Percentiles rank a stretch among this genome's conserved stretches.
Conservation (phyloP, 225 moss, liverwort and hornwort genomes). For the Neckera pumila region DNA sequence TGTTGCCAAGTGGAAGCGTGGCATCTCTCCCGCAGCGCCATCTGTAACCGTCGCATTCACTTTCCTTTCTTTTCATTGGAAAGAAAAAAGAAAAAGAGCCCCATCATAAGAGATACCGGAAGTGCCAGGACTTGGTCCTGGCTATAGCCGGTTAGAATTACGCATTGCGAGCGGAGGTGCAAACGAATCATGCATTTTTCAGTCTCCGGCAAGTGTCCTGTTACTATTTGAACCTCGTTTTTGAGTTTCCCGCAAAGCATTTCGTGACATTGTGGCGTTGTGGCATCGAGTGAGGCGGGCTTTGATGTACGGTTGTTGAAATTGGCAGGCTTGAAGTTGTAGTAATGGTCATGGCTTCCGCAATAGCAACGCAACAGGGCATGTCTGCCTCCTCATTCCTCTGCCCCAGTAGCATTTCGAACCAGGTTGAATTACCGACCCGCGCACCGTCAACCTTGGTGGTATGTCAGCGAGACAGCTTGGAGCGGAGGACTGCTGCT, state of each 20-base stretch:
- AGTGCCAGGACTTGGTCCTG: neutral
- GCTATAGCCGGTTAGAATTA: neutral
- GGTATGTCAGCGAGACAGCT: slow-evolving; percentile 10
- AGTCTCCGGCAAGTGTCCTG: neutral
- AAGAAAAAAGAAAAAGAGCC: neutral
- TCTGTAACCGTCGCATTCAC: neutral
- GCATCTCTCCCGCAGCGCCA: neutral
- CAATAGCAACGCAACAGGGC: slow-evolving; percentile 8
- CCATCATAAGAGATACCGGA: neutral
- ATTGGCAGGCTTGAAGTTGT: neutral
- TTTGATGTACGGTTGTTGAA: neutral
- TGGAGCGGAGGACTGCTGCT: neutral
- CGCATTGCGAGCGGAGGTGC: neutral
- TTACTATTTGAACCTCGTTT: neutral
- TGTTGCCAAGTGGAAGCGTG: neutral
- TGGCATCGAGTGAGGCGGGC: neutral
- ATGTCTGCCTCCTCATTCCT: slow-evolving; percentile 15
- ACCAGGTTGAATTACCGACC: neutral
- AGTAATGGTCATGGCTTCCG: slow-evolving; percentile 5
- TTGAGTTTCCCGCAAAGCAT: neutral
- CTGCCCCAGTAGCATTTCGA: neutral
- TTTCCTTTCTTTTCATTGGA: neutral
- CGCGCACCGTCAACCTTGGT: neutral
- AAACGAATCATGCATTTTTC: neutral
- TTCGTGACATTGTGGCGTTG: neutral